Conservation (phyloP, 2,329 filamentous ascomycete species). For the Pseudocercospora crystallina region DNA sequence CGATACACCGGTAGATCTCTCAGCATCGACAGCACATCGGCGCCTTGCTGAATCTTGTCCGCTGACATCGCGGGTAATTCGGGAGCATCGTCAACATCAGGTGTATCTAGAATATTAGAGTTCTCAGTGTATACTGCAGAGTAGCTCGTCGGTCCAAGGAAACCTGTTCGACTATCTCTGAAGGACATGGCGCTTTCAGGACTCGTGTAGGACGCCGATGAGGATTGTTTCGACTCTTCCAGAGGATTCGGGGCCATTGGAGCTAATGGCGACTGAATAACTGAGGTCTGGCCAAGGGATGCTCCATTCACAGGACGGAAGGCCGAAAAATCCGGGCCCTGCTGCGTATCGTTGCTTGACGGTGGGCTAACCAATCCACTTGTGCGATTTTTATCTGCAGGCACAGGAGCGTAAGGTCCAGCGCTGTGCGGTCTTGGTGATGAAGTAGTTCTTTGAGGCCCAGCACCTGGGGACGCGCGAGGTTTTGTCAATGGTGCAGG, state of each 20-base stretch:
- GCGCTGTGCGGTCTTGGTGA: slow-evolving; percentile 9
- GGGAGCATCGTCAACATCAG: slow-evolving; percentile 26
- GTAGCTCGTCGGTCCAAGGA: slow-evolving; percentile 35
- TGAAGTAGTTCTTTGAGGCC: slow-evolving; percentile 19
- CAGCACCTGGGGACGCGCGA: slow-evolving; percentile 12
- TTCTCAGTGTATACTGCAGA: slow-evolving; percentile 37
- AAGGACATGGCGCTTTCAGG: slow-evolving; percentile 28
- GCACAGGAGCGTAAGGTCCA: slow-evolving; percentile 13
- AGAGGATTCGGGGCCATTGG: slow-evolving; percentile 15
- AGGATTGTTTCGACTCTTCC: slow-evolving; percentile 19
- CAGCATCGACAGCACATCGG: slow-evolving; percentile 34
- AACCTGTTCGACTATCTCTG: slow-evolving; percentile 32
- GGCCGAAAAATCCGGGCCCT: slow-evolving; percentile 5
- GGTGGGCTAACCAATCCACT: slow-evolving; percentile 21
- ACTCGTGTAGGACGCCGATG: slow-evolving; percentile 19
- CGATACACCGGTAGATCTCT: slow-evolving; percentile 34
- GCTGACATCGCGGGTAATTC: slow-evolving; percentile 28
- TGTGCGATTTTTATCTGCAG: not conserved
- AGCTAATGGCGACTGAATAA: slow-evolving; percentile 8
- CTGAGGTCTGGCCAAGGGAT: slow-evolving; percentile 5
- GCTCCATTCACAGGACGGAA: slow-evolving; percentile 9
- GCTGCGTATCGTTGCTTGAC: slow-evolving; percentile 19
- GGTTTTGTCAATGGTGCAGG: slow-evolving; percentile 35
- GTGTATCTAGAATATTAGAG: slow-evolving; percentile 25
- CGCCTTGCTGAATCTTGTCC: slow-evolving; percentile 35